Evolutionary conservation across 768 basidiomycete species (phyloP).

Genomic region (Agaricus subrufescens): DNA sequence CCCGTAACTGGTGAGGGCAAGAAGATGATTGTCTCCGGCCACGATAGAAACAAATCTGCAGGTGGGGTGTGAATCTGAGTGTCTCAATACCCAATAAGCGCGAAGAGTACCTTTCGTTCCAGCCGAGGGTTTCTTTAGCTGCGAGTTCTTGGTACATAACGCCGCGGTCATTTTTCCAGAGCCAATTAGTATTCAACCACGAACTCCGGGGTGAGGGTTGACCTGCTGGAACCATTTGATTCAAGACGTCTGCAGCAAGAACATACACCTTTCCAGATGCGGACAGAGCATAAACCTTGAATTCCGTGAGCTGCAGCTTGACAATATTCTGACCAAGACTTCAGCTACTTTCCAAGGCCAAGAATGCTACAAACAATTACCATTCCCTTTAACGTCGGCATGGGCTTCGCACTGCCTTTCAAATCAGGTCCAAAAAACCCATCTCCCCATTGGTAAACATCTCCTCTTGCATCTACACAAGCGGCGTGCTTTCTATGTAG

Average conservation of each 20-base stretch:
- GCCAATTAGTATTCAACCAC: slow-evolving; percentile 62
- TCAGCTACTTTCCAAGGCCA: slow-evolving; percentile 1
- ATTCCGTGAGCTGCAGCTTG: slow-evolving; percentile 53
- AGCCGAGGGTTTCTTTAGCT: slow-evolving; percentile 47
- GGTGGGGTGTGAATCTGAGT: not conserved
- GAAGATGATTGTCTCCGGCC: slow-evolving; percentile 66
- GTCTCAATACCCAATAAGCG: not conserved
- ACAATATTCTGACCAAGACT: slow-evolving; percentile 56
- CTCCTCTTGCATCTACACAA: slow-evolving; percentile 74
- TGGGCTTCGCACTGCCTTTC: slow-evolving; percentile 30
- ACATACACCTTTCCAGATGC: slow-evolving; percentile 72
- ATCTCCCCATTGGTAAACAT: slow-evolving; percentile 83
- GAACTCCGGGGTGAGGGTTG: slow-evolving; percentile 38
- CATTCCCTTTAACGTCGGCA: slow-evolving; percentile 59
- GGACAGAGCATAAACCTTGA: slow-evolving; percentile 74
- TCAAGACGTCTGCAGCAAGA: slow-evolving; percentile 45
- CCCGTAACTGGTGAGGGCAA: slow-evolving; percentile 69
- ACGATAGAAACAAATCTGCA: slow-evolving; percentile 68
- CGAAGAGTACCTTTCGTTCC: slow-evolving; percentile 60
- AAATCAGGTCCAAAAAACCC: slow-evolving; percentile 44
- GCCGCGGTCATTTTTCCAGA: slow-evolving; percentile 47
- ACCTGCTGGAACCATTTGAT: slow-evolving; percentile 39
- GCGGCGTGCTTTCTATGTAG: slow-evolving; percentile 65
- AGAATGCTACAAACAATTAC: slow-evolving; percentile 28
- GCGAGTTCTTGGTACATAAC: slow-evolving; percentile 59